phyloP scores from a whole-genome alignment of 2,329 filamentous ascomycete species.

The Colletotrichum tanaceti region DNA sequence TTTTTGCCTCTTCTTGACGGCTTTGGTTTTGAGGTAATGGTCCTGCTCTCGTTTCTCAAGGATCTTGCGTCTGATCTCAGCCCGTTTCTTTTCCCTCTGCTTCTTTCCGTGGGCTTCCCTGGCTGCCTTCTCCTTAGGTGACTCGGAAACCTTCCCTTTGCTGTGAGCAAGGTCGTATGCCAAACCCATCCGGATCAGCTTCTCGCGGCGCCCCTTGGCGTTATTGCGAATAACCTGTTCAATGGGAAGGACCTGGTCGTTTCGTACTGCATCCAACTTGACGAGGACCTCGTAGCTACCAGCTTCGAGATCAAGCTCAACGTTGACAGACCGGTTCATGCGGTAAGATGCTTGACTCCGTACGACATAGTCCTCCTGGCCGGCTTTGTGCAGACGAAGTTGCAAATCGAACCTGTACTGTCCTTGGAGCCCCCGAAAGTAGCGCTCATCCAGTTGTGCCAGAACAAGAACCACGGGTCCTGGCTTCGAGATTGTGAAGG shows the following conservation, averaged over 20 bases:
- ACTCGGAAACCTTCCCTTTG: conserved; percentile 67
- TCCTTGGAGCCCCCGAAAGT: conserved; percentile 67
- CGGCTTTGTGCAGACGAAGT: conserved; percentile 65
- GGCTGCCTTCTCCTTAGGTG: conserved; percentile 59
- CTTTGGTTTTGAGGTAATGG: conserved; percentile 53
- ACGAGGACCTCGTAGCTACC: conserved; percentile 82
- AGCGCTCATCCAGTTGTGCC: conserved; percentile 68
- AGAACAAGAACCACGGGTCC: conserved; percentile 67
- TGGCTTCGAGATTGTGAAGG: conserved; percentile 60
- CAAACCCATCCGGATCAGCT: conserved; percentile 76
- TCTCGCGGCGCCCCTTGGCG: conserved; percentile 73
- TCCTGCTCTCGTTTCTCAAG: conserved; percentile 53
- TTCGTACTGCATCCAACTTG: conserved; percentile 77
- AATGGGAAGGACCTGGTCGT: conserved; percentile 61
- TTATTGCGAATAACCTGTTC: conserved; percentile 76
- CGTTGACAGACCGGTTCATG: conserved; percentile 80
- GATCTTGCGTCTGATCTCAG: conserved; percentile 53
- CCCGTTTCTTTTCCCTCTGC: conserved; percentile 53
- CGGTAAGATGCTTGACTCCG: conserved; percentile 64
- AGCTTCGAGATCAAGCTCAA: conserved; percentile 79
- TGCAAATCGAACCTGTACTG: conserved; percentile 66
- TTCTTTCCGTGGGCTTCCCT: conserved; percentile 59
- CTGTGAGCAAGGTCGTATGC: conserved; percentile 78
- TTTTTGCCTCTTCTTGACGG: conserved; percentile 50
- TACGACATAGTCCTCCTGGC: conserved; percentile 64